Evolutionary conservation across 148 eudicot genomes (phyloP).

Genomic region (Arbutus unedo): DNA sequence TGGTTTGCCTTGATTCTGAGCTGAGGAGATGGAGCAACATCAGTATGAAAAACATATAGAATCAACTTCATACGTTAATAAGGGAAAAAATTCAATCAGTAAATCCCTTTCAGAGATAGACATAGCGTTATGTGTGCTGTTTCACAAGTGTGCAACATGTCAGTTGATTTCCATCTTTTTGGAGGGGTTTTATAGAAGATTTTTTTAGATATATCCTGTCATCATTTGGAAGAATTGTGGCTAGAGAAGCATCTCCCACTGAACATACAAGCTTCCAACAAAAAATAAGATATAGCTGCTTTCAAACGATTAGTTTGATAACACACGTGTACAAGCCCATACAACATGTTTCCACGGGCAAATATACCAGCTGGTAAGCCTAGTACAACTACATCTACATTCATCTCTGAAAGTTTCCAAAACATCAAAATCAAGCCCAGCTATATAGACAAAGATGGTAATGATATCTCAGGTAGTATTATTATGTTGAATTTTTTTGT

Average conservation of each 20-base stretch:
- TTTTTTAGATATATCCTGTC: neutral
- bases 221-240: neutral
- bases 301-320: neutral
- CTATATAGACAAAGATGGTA: neutral
- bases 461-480: neutral
- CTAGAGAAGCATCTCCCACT: neutral
- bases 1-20: slow-evolving; percentile 88
- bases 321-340: neutral
- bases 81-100: neutral
- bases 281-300: neutral
- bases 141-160: neutral
- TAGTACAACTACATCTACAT: neutral
- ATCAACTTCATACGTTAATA: neutral
- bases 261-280: neutral
- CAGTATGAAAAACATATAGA: slow-evolving; percentile 21
- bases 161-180: neutral
- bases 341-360: neutral
- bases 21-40: slow-evolving; percentile 41
- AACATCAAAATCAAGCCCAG: neutral
- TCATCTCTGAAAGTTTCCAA: neutral
- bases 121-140: neutral
- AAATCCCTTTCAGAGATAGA: neutral
- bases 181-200: neutral
- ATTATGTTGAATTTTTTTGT: neutral
- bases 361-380: neutral